Conservation (phyloP, 192 early-diverging fungal species). For the Coemansia sp. region DNA sequence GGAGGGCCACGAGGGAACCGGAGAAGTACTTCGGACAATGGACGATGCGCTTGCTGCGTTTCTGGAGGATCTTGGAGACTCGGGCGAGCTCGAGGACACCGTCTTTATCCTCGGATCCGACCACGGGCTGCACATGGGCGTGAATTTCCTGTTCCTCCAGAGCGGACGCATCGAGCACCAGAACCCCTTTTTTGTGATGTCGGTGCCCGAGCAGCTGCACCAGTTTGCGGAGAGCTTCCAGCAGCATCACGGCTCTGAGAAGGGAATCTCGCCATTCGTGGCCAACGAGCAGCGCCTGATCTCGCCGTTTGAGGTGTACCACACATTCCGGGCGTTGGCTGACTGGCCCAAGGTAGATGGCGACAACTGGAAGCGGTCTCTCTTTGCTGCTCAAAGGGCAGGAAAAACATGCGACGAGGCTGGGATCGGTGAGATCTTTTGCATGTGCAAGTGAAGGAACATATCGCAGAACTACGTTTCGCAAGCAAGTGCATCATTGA, state of each 20-base stretch:
- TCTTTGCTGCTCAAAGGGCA: constrained; percentile 30
- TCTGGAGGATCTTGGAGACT: constrained; percentile 23
- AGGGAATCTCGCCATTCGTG: constrained; percentile 15
- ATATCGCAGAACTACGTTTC: background rate
- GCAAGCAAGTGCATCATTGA: background rate
- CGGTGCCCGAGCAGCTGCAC: constrained; percentile 38
- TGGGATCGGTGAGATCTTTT: constrained; percentile 37
- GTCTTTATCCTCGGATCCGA: constrained; percentile 34
- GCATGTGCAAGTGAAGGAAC: constrained; percentile 29
- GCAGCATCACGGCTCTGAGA: constrained; percentile 12
- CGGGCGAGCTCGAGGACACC: constrained; percentile 43
- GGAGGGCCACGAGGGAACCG: constrained; percentile 51
- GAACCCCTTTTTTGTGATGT: constrained; percentile 45
- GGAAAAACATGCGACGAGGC: constrained; percentile 40
- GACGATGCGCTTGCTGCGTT: constrained; percentile 32
- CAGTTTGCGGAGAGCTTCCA: constrained; percentile 34
- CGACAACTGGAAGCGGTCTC: constrained; percentile 25
- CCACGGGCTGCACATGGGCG: constrained; percentile 51
- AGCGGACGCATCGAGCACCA: constrained; percentile 52
- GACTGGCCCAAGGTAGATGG: constrained; percentile 37
- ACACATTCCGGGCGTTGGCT: constrained; percentile 40
- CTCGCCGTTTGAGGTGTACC: constrained; percentile 41
- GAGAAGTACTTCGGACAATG: constrained; percentile 39
- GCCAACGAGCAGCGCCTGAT: constrained; percentile 47
- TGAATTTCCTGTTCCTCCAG: constrained; percentile 45